Conservation (phyloP, 495 filamentous ascomycete species). For the Xylaria palmicola region DNA sequence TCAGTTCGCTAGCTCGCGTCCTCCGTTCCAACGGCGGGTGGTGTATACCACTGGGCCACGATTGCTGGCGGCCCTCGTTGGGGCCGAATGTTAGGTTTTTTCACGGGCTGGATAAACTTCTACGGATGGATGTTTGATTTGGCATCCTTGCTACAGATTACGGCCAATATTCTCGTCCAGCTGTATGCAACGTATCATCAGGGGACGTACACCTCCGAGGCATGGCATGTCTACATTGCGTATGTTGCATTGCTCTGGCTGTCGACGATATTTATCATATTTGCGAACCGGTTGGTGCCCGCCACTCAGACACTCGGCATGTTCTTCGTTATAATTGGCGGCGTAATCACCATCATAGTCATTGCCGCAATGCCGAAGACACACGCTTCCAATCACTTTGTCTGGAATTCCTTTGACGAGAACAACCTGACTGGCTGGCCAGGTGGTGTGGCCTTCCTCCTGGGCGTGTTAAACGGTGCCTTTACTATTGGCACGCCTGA, state of each 20-base stretch:
- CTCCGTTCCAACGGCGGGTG: constrained; percentile 74
- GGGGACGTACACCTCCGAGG: constrained; percentile 52
- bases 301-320: constrained; percentile 64
- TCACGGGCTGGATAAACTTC: constrained; percentile 78
- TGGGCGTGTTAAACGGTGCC: constrained; percentile 82
- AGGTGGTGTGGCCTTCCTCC: constrained; percentile 73
- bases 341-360: constrained; percentile 70
- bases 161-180: constrained; percentile 64
- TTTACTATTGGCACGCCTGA: constrained; percentile 83
- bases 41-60: constrained; percentile 85
- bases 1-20: constrained; percentile 62
- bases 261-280: constrained; percentile 62
- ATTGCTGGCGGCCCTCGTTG: constrained; percentile 68
- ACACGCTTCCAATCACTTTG: constrained; percentile 57
- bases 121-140: constrained; percentile 63
- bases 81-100: constrained; percentile 71
- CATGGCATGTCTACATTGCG: constrained; percentile 76
- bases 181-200: constrained; percentile 74
- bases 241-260: constrained; percentile 69
- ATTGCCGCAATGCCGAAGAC: constrained; percentile 70
- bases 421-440: constrained; percentile 68
- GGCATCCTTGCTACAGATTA: constrained; percentile 66
- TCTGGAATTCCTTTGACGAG: constrained; percentile 53
- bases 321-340: constrained; percentile 67
- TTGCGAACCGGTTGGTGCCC: constrained; percentile 67